These are phyloP conservation scores for Backusella parvicylindrica DNA, from an alignment of 192 early-diverging fungal genomes.

Conservation along the genomic window DNA sequence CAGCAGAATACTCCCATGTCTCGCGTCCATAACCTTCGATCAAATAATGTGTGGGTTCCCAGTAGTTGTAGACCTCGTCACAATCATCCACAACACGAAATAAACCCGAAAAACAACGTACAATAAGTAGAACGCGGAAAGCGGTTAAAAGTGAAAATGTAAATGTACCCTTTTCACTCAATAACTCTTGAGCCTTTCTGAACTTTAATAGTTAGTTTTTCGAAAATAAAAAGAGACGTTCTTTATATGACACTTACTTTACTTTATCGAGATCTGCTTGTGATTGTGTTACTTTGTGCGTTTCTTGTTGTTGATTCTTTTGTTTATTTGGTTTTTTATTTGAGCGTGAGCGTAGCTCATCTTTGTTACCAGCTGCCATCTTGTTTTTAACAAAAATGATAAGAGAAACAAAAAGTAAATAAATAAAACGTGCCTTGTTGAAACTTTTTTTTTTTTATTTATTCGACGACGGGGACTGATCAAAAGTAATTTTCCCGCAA, in stretches of 20 bases:
- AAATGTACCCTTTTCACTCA: slow-evolving; percentile 24
- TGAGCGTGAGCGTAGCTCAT: slow-evolving; percentile 1
- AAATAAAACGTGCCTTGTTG: background rate
- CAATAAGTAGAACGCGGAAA: slow-evolving; percentile 49
- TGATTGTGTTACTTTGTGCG: background rate
- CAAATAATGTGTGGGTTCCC: slow-evolving; percentile 91
- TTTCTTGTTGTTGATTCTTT: background rate
- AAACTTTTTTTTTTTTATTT: background rate
- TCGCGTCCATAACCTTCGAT: slow-evolving; percentile 82
- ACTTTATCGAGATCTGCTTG: background rate
- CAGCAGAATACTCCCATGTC: slow-evolving; percentile 96
- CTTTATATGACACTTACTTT: slow-evolving; percentile 6
- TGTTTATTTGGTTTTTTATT: background rate
- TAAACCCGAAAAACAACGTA: slow-evolving; percentile 50
- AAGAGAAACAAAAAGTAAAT: too few relatives aligned
- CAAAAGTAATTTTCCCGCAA: background rate
- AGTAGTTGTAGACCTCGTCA: slow-evolving; percentile 94
- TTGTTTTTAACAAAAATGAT: background rate
- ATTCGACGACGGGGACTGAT: background rate
- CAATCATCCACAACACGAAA: slow-evolving; percentile 69
- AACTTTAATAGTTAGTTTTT: too few relatives aligned
- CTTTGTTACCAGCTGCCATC: background rate
- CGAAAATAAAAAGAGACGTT: too few relatives aligned
- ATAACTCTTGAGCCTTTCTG: slow-evolving; percentile 9
- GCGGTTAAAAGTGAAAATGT: slow-evolving; percentile 32